Evolutionary conservation across 2,329 filamentous ascomycete species (phyloP).

Genomic region (Colletotrichum shisoi): DNA sequence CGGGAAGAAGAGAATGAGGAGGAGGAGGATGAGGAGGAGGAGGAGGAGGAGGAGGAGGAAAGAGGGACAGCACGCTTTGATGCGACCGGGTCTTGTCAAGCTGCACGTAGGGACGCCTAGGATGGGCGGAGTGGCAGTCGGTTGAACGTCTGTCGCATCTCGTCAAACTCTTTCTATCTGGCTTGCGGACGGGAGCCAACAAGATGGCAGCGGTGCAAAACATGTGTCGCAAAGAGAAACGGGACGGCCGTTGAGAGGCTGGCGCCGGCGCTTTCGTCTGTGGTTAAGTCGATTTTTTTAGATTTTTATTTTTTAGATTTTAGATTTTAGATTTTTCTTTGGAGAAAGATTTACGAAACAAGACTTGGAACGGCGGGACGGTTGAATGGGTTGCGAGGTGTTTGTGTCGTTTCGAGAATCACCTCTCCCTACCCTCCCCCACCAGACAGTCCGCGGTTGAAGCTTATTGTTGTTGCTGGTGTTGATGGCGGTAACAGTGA

Average conservation of each 20-base stretch:
- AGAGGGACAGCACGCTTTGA: neutral
- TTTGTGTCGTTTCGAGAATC: constrained; percentile 10
- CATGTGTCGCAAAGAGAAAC: constrained; percentile 22
- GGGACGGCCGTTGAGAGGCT: constrained; percentile 14
- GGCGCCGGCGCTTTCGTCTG: constrained; percentile 26
- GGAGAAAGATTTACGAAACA: constrained; percentile 29
- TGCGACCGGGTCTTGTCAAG: constrained; percentile 17
- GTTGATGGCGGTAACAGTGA: constrained; percentile 20
- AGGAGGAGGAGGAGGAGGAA: no score
- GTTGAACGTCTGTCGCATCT: constrained; percentile 21
- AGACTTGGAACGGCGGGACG: neutral
- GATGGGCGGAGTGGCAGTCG: neutral
- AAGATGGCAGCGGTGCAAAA: constrained; percentile 29
- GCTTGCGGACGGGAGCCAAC: constrained; percentile 7
- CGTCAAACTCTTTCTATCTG: neutral
- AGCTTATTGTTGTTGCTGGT: no score
- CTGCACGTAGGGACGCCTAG: neutral
- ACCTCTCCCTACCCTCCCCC: neutral
- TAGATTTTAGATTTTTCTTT: no score
- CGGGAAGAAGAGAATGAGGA: no score
- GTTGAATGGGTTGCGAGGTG: constrained; percentile 2
- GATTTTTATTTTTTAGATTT: neutral
- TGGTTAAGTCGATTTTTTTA: neutral
- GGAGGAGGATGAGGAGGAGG: no score
- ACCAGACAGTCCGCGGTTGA: neutral